These are phyloP conservation scores for Melampsora larici-populina DNA, from an alignment of 1,284 basidiomycete species.

Conservation along the genomic window DNA sequence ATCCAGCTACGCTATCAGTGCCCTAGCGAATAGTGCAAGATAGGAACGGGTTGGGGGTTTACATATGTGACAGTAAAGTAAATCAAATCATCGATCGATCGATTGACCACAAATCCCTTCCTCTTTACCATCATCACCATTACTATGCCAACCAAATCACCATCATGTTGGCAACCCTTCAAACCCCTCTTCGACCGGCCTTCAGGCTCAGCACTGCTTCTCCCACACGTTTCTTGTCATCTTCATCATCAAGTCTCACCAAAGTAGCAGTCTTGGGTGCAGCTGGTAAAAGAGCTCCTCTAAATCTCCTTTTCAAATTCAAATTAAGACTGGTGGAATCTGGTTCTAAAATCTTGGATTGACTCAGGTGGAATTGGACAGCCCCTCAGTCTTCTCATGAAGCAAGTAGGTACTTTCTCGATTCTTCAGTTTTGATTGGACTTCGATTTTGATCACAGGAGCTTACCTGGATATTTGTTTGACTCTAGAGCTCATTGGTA, in stretches of 20 bases:
- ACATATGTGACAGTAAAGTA: no score
- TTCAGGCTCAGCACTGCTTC: slow-evolving; percentile 47
- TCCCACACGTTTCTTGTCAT: slow-evolving; percentile 65
- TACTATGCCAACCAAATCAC: no score
- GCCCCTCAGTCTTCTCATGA: slow-evolving; percentile 84
- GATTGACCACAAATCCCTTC: no score
- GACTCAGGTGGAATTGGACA: slow-evolving; percentile 74
- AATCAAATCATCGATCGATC: no score
- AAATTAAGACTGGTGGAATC: no score
- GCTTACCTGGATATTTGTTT: not conserved
- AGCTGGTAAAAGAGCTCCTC: slow-evolving; percentile 59
- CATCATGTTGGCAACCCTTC: not conserved
- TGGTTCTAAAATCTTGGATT: no score
- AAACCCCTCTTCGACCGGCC: slow-evolving; percentile 40
- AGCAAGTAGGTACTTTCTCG: slow-evolving; percentile 68
- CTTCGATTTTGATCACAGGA: slow-evolving; percentile 52
- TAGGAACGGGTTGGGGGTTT: no score
- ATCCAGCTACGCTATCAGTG: no score
- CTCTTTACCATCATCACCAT: not conserved
- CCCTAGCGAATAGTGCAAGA: no score
- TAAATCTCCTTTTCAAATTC: not conserved
- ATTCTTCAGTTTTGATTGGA: no score
- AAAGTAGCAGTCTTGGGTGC: slow-evolving; percentile 89
- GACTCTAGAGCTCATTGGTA: slow-evolving; percentile 45
- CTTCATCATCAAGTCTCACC: slow-evolving; percentile 67